A percentile compares a stretch with the other conserved stretches of the same genome.
phyloP scores from a whole-genome alignment of 371 early-diverging fungal species.

The Blakeslea trispora region DNA sequence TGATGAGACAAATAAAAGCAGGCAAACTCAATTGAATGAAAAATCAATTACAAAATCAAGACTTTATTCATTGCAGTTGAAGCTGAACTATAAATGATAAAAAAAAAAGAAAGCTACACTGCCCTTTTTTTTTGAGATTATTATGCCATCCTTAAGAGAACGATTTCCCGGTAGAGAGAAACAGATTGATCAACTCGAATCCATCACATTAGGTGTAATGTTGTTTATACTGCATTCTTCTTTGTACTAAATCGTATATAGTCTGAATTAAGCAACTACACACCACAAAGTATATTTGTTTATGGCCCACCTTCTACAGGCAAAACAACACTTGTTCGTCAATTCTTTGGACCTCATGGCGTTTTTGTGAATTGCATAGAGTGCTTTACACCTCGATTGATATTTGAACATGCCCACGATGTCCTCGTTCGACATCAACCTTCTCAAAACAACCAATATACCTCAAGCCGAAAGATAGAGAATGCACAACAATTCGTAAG shows the following conservation, averaged over 20 bases:
- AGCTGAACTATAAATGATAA: too few species aligned
- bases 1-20: too few species aligned
- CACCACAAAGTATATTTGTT: constrained; percentile 52
- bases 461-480: constrained; percentile 57
- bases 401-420: constrained; percentile 75
- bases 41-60: too few species aligned
- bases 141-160: constrained; percentile 14
- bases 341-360: constrained; percentile 34
- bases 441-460: constrained; percentile 11
- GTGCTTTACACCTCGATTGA: constrained; percentile 69
- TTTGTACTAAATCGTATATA: neutral
- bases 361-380: constrained; percentile 74
- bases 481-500: constrained; percentile 70
- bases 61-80: too few species aligned
- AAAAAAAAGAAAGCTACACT: neutral
- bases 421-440: constrained; percentile 52
- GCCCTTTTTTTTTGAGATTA: neutral
- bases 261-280: neutral
- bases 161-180: constrained; percentile 64
- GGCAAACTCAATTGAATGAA: too few species aligned
- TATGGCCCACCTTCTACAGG: constrained; percentile 77
- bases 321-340: constrained; percentile 67
- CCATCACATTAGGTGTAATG: constrained; percentile 59
- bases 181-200: constrained; percentile 59
- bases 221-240: neutral